Base-by-base conservation (phyloP, 441 rosid species). In the Bruguiera hainesii region DNA sequence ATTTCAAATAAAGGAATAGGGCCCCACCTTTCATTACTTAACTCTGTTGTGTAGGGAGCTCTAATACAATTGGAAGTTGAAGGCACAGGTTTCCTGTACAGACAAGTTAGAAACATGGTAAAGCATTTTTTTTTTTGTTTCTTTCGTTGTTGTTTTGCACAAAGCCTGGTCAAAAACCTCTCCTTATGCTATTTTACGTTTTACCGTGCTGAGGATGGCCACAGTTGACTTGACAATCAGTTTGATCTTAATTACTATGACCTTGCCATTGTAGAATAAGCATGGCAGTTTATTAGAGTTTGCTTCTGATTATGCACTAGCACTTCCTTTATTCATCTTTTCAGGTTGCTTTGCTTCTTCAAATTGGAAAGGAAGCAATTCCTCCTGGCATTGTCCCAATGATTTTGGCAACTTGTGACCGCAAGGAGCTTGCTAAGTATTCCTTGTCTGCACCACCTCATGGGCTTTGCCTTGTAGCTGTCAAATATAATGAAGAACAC, bases 21-120 rank as follows among this genome's bases (percentile, higher is more conserved):
- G 61, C 26, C 49, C 30, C 49, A 49, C 55, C 6, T 28, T 31
- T 67, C 28, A 63, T 48, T 31, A 26, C 61, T 70, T 8, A 48
- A 53, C 60, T 69, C 19, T 71, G 55, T 65, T 76, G 59, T 61
- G 60, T 71, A 91, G 96, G 96, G 96, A 60, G 69, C 92, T 75
- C 84, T 91, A 42, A 64, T 91, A 59, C 89, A 84, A 81, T 79
- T 91, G 30, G 90, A 94, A 76, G 96, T 91, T 61, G 96, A 89
- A 83, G 97, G 98, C 73, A 79, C 96, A 0, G 96, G 93, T 46
- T 91, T 91, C 80, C 67, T 91, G 80, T 91, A 94, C 65, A 75
- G 93, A 81, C 96, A 88, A 89, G 96, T 88, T 33, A 82, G 96
- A 61, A 89, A 94, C 85, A 91, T 93, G 97, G 97, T 88, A 70